phyloP scores from a whole-genome alignment of 257 asterid genomes.

The Cruciata laevipes region DNA sequence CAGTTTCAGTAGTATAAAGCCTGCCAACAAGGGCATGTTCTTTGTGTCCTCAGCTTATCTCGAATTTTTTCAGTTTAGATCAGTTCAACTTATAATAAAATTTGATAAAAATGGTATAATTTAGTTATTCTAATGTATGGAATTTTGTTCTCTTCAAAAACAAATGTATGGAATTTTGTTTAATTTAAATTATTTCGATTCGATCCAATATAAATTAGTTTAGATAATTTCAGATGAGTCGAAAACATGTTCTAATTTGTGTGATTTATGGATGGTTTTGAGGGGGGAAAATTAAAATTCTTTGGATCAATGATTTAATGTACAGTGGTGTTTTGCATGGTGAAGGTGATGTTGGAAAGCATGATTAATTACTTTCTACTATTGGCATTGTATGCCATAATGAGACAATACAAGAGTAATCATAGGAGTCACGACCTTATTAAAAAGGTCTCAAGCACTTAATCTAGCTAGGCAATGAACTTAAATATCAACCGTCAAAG shows the following conservation, averaged over 20 bases:
- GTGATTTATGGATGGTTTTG: background rate
- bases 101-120: too few species aligned
- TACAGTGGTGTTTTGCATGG: background rate
- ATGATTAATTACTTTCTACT: conserved; percentile 11
- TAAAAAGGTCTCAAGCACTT: conserved; percentile 11
- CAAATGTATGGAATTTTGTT: too few species aligned
- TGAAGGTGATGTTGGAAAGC: conserved; percentile 17
- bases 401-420: background rate
- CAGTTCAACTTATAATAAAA: too few species aligned
- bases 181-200: too few species aligned
- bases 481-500: background rate
- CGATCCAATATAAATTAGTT: too few species aligned
- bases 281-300: background rate
- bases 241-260: too few species aligned
- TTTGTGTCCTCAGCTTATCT: too few species aligned
- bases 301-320: background rate
- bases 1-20: background rate
- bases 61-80: too few species aligned
- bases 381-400: conserved; percentile 9
- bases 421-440: background rate
- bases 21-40: background rate
- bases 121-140: too few species aligned
- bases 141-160: too few species aligned
- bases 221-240: too few species aligned
- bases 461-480: conserved; percentile 7